Base-by-base conservation (phyloP, 2,329 filamentous ascomycete species). In the Ceratocystis papillata region DNA sequence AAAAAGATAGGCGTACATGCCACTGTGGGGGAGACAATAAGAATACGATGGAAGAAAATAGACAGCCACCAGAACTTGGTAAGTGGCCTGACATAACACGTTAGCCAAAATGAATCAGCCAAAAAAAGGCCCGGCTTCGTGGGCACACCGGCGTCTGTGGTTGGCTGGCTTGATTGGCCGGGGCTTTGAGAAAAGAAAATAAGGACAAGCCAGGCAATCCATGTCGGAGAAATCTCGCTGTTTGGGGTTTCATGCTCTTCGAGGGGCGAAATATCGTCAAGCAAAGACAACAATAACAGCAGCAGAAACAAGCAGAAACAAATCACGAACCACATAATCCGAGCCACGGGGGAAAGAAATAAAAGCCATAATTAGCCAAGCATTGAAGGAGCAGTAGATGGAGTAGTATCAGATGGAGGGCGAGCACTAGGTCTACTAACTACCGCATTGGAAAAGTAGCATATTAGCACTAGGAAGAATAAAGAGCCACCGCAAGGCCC, bases 141-240 rank as follows among this genome's bases (percentile, higher is more conserved):
- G 53, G 53, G 22, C 53, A 28, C 53, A 28, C 53, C 7, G 53
- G 53, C 22, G 53, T 30, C 12, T 57, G 53, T 57, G 53, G 53
- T 57, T 57, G 53, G 28, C 28, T 28, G 15, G 17, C 25, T 33
- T 62, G 17, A 44, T 22, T 37, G 30, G 28, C 55, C 22, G 10
- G 28, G 8, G 30, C 15, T 30, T 7, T 20, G 37, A 41, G 37
- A 30, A 22, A 61, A 22, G 5, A 30, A 8, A 8, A 10, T 15
- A 37, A 10, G 57, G 30, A n/a, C 20, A 59, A 44, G 15, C n/a
- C 60, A 44, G 33, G 22, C 25, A 57, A 60, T 25, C 25, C 45
- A 57, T 30, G 25, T 65, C 63, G 50, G 50, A 28, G 63, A 60
- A 59, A 65, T 65, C 63, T 65, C 46, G 63, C 63, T 59, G 55